These are phyloP conservation scores for Candida endomychidarum DNA, from an alignment of 805 yeast genomes.

Conservation along the genomic window DNA sequence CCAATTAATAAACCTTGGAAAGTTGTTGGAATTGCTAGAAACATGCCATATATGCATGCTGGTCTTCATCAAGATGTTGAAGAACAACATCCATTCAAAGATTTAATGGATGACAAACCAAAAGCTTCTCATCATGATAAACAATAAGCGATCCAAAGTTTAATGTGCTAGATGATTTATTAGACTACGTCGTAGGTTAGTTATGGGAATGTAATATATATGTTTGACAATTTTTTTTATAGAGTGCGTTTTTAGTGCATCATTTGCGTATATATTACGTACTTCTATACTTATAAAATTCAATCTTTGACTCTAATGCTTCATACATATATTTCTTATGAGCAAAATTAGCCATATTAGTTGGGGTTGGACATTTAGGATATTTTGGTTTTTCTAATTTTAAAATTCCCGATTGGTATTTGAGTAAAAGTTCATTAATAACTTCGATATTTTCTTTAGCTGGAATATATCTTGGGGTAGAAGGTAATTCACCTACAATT, in stretches of 20 bases:
- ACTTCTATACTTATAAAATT: no score
- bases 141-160: no score
- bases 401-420: constrained; percentile 5
- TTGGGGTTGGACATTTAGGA: constrained; percentile 25
- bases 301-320: not conserved
- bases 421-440: not conserved
- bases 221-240: not conserved
- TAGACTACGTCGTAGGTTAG: not conserved
- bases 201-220: constrained; percentile 4
- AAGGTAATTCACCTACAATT: constrained; percentile 2
- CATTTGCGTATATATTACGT: no score
- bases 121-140: constrained; percentile 3
- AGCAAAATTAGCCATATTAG: constrained; percentile 24
- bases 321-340: constrained; percentile 24
- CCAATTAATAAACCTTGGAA: constrained; percentile 32
- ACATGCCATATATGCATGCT: constrained; percentile 23
- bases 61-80: constrained; percentile 12
- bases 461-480: not conserved
- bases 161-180: constrained; percentile 1
- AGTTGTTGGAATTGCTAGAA: constrained; percentile 27
- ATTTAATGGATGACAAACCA: constrained; percentile 12
- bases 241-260: no score
- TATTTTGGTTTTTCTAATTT: constrained; percentile 16
- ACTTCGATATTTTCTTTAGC: not conserved
- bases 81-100: constrained; percentile 1